Base-by-base conservation (phyloP, 352 stramenopile genomes). In the Pythium dissotocum region DNA sequence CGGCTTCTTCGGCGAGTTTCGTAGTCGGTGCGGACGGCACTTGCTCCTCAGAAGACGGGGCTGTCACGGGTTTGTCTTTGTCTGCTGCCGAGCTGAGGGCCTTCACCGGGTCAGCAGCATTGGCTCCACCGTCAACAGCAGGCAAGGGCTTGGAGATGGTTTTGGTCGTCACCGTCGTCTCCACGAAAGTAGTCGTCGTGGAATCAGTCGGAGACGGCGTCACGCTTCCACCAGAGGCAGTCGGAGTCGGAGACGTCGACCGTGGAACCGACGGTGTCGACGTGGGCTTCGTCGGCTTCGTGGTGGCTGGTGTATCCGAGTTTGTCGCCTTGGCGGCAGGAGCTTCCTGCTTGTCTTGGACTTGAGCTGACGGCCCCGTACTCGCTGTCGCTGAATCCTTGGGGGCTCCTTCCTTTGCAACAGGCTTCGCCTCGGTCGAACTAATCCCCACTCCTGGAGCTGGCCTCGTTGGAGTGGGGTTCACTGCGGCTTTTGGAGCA, bases 151-250 rank as follows among this genome's bases (percentile, higher is more conserved):
- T 46, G 2, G 49, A 24, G 5, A 28, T 18, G 1, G n/a, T 36
- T 7, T 14, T 36, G n/a, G 40, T 16, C 18, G 8, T 21, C 14
- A 12, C 10, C 4, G 33, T 1, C 3, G 40, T 21, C 12, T 58
- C 28, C 6, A 35, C 30, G 28, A 65, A 62, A 28, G 36, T 48
- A 2, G 59, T 62, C 8, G 58, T 58, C 7, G 52, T 52, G 7
- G 65, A 63, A 52, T 71, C 35, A 6, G 58, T 59, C 10, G 63
- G 51, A 18, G 55, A 64, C 4, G 63, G 30, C 24, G 63, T 62
- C n/a, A 59, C 61, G 6, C 16, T 61, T 9, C 57, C 52, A 14
- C 38, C 52, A 0, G 57, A 53, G 0, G 65, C 51, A 4, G 40
- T 36, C 16, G 57, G 57, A 1, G 49, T 57, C 14, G 65, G 58